Conservation (phyloP, 2,329 filamentous ascomycete species). For the Albifimbria verrucaria region DNA sequence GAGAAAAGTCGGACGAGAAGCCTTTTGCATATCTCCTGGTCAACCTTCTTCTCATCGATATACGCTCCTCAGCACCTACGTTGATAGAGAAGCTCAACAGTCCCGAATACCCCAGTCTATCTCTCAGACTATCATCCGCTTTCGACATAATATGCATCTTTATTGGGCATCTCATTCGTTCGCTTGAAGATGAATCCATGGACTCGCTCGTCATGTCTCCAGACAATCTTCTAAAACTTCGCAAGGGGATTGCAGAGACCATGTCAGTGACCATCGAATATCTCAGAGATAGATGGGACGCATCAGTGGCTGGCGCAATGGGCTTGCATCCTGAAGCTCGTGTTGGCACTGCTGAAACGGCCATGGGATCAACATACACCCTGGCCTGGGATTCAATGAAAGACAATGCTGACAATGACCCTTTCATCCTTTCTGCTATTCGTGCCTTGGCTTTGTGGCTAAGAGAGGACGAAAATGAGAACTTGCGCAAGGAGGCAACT, state of each 20-base stretch:
- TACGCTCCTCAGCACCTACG: slow-evolving; percentile 59
- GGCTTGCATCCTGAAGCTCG: slow-evolving; percentile 59
- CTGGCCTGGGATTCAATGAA: slow-evolving; percentile 58
- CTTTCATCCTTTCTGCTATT: slow-evolving; percentile 56
- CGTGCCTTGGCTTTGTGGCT: slow-evolving; percentile 62
- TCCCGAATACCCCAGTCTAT: slow-evolving; percentile 45
- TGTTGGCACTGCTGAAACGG: slow-evolving; percentile 37
- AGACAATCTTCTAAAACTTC: slow-evolving; percentile 58
- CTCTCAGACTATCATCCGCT: slow-evolving; percentile 54
- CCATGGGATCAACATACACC: slow-evolving; percentile 41
- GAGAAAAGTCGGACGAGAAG: slow-evolving; percentile 40
- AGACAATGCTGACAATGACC: slow-evolving; percentile 47
- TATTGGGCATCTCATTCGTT: slow-evolving; percentile 53
- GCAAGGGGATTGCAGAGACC: slow-evolving; percentile 59
- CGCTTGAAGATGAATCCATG: slow-evolving; percentile 45
- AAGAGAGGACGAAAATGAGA: slow-evolving; percentile 64
- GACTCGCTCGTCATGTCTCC: slow-evolving; percentile 47
- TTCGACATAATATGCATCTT: slow-evolving; percentile 63
- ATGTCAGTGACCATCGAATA: slow-evolving; percentile 62
- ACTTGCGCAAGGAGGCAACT: slow-evolving; percentile 51
- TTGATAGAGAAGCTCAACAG: slow-evolving; percentile 57
- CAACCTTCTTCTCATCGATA: slow-evolving; percentile 63
- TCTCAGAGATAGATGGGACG: slow-evolving; percentile 68
- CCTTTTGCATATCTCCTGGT: slow-evolving; percentile 61
- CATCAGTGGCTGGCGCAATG: slow-evolving; percentile 57